phyloP scores from a whole-genome alignment of 768 basidiomycete species.

The Russula sp. region DNA sequence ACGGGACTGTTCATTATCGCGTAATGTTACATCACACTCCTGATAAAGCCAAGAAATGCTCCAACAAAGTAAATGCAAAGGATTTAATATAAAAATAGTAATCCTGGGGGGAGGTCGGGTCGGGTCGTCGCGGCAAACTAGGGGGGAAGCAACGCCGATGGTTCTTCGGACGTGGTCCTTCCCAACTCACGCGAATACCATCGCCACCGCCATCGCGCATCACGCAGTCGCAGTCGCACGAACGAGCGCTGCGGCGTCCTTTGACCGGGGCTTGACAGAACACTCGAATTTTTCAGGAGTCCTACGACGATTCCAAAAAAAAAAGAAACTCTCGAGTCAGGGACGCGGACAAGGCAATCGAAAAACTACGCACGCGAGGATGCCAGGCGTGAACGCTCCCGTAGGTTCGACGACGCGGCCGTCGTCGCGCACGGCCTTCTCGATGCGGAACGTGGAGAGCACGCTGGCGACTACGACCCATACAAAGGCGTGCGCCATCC shows the following conservation, averaged over 20 bases:
- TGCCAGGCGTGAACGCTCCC: slow-evolving; percentile 17
- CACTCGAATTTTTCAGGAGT: slow-evolving; percentile 21
- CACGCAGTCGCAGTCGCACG: slow-evolving; percentile 9
- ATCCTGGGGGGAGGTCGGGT: no score
- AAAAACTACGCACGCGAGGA: slow-evolving; percentile 19
- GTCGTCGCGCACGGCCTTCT: slow-evolving; percentile 18
- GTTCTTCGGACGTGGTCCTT: no score
- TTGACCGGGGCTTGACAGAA: slow-evolving; percentile 13
- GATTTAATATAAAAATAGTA: no score
- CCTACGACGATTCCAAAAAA: neutral
- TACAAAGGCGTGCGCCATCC: slow-evolving; percentile 21
- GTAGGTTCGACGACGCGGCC: slow-evolving; percentile 20
- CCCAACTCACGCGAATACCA: no score
- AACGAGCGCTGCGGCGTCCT: slow-evolving; percentile 18
- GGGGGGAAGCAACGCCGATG: no score
- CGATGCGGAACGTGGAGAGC: slow-evolving; percentile 19
- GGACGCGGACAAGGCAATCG: no score
- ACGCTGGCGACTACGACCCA: slow-evolving; percentile 21
- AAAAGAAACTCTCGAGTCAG: neutral
- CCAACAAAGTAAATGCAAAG: no score
- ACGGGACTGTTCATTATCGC: no score
- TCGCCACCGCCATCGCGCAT: neutral
- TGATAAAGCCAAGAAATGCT: no score
- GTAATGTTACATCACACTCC: no score
- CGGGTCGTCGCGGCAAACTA: no score